These are phyloP conservation scores for Lipomyces sp. DNA, from an alignment of 805 yeast genomes.

Conservation along the genomic window DNA sequence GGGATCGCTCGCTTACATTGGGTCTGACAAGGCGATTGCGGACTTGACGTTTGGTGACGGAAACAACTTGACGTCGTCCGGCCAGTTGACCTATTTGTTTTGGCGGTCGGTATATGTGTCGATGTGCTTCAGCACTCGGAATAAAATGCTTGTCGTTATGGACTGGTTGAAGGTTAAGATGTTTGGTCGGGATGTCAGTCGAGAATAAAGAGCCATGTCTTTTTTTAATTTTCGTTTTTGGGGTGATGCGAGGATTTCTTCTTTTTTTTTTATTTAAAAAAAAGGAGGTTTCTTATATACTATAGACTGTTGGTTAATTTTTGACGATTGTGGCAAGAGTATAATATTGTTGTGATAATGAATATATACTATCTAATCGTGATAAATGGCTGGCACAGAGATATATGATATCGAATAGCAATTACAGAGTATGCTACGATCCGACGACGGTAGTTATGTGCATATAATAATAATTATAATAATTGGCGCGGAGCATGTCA, in stretches of 20 bases:
- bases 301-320: no score
- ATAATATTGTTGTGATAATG: no score
- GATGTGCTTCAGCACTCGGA: constrained; percentile 89
- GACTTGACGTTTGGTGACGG: constrained; percentile 71
- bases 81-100: constrained; percentile 84
- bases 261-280: neutral
- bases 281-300: no score
- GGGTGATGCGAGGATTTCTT: neutral
- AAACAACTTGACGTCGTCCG: constrained; percentile 80
- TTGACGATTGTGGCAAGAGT: no score
- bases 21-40: constrained; percentile 89
- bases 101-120: constrained; percentile 94
- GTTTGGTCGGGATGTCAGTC: constrained; percentile 92
- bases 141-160: constrained; percentile 79
- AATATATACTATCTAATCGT: no score
- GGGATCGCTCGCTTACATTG: constrained; percentile 94
- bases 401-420: no score
- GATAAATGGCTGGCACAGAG: no score
- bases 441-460: no score
- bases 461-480: no score
- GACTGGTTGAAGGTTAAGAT: constrained; percentile 89
- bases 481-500: no score
- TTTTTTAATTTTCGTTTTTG: neutral
- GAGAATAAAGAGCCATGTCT: constrained; percentile 56
- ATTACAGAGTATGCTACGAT: no score